Evolutionary conservation across 1,284 basidiomycete species (phyloP).

Genomic region (Schizophyllum commune): DNA sequence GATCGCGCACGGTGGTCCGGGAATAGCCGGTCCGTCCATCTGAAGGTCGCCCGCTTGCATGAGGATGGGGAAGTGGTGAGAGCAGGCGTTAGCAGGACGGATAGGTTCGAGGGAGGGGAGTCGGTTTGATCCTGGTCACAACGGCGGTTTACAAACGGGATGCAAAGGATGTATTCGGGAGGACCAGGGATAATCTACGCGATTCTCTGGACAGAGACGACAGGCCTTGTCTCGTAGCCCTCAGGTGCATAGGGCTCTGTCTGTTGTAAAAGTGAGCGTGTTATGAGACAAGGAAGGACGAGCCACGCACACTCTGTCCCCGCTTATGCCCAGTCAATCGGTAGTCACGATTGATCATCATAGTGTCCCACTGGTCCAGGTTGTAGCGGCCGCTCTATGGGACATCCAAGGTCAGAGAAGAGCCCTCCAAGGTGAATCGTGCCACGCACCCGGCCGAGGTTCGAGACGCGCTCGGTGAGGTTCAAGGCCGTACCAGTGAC

Average conservation of each 20-base stretch:
- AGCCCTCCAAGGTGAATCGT: neutral
- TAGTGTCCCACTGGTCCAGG: constrained; percentile 84
- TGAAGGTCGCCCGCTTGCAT: too few species aligned
- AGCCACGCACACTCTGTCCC: constrained; percentile 60
- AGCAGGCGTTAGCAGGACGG: too few species aligned
- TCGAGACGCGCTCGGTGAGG: constrained; percentile 69
- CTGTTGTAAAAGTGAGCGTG: neutral
- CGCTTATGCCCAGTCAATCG: constrained; percentile 82
- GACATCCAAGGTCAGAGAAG: neutral
- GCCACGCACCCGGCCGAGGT: constrained; percentile 77
- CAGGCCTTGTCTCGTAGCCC: neutral
- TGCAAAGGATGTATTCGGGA: neutral
- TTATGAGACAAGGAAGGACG: neutral
- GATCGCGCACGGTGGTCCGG: neutral
- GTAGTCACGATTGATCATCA: constrained; percentile 91
- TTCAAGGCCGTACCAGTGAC: constrained; percentile 82
- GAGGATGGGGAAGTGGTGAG: too few species aligned
- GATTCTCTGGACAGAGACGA: neutral
- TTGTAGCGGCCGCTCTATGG: constrained; percentile 75
- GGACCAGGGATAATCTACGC: neutral
- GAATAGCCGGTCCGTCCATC: neutral
- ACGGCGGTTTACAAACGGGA: too few species aligned
- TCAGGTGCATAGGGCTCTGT: neutral
- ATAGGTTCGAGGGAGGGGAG: too few species aligned
- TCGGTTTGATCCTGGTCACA: too few species aligned